Percentiles rank a stretch among this genome's conserved stretches.
Conservation (phyloP, 2,329 filamentous ascomycete genomes). For the Sarocladium strictum region DNA sequence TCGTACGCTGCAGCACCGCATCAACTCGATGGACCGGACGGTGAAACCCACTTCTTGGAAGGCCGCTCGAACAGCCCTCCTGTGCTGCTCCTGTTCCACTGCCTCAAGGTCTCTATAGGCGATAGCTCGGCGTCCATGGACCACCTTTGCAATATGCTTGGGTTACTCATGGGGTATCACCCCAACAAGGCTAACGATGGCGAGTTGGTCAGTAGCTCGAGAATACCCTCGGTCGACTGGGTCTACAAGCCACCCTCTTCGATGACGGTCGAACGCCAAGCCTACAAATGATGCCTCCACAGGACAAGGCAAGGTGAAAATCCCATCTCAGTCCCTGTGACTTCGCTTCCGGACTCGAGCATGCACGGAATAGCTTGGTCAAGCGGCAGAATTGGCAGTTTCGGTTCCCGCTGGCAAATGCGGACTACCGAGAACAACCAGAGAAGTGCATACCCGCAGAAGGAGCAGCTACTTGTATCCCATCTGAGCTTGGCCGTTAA, state of each 20-base stretch:
- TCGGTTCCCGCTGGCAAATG: background rate
- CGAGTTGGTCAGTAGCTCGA: background rate
- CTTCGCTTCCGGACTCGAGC: background rate
- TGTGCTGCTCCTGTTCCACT: background rate
- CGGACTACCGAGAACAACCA: background rate
- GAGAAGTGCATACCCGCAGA: background rate
- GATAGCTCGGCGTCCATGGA: background rate
- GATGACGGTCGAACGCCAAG: background rate
- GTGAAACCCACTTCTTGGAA: conserved; percentile 17
- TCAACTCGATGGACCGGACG: conserved; percentile 14
- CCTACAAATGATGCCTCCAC: background rate
- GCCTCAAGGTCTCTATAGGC: background rate
- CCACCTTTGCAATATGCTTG: background rate
- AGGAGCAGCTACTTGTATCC: background rate
- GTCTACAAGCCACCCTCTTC: background rate
- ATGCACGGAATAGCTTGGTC: background rate
- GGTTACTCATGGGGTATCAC: background rate
- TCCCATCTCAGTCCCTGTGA: background rate
- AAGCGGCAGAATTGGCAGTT: background rate
- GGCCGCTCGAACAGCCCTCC: background rate
- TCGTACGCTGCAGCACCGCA: conserved; percentile 30
- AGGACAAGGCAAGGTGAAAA: background rate
- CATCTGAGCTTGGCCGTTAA: too few species aligned
- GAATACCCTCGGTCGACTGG: background rate
- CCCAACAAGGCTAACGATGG: background rate